Percentiles rank a stretch among this genome's conserved stretches.
Evolutionary conservation across 2,329 filamentous ascomycete species (phyloP).

Genomic region (Alternaria alternata): DNA sequence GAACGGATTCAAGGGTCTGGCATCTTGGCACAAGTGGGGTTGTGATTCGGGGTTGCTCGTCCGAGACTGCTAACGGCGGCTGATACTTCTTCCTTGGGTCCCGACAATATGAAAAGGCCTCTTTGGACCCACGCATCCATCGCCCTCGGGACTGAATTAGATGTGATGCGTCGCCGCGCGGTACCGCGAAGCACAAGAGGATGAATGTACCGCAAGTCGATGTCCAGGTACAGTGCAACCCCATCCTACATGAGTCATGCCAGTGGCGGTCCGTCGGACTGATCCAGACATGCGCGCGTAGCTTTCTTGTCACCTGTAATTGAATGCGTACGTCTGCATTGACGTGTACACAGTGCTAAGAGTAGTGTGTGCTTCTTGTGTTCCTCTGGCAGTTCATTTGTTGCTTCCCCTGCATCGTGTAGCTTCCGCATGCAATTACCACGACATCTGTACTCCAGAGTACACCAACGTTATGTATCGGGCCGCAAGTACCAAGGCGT

Average conservation of each 20-base stretch:
- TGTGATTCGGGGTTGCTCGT: neutral
- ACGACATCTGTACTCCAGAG: neutral
- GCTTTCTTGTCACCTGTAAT: neutral
- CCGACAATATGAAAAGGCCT: neutral
- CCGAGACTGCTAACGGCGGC: conserved; percentile 3
- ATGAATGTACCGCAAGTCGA: neutral
- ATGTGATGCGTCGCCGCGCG: neutral
- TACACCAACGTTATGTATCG: neutral
- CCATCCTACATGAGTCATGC: neutral
- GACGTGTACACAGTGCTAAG: neutral
- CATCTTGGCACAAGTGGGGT: conserved; percentile 1
- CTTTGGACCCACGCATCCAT: neutral
- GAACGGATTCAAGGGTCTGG: neutral
- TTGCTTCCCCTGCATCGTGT: neutral
- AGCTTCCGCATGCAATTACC: neutral
- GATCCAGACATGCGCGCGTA: neutral
- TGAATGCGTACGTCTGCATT: neutral
- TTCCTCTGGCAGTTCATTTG: neutral
- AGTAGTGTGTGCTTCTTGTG: neutral
- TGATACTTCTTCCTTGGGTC: conserved; percentile 3
- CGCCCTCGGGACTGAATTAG: neutral
- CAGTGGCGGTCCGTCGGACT: neutral
- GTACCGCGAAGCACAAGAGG: neutral
- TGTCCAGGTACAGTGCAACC: neutral
- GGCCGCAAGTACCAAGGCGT: neutral